Evolutionary conservation across 805 yeast species (phyloP).

Genomic region (Yarrowia alimentaria): DNA sequence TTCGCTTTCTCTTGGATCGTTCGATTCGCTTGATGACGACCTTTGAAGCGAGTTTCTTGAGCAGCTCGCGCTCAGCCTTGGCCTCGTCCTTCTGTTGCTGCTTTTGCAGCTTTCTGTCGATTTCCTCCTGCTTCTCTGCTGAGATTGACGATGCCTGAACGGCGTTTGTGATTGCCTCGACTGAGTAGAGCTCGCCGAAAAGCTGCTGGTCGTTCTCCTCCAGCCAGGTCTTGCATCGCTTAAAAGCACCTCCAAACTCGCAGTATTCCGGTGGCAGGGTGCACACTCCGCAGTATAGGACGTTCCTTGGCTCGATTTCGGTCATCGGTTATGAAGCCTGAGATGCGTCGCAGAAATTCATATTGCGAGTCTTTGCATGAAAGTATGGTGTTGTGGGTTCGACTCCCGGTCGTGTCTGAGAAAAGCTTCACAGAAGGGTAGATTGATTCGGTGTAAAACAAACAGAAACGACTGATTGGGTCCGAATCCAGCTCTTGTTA

Average conservation of each 20-base stretch:
- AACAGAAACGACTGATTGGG: too few relatives aligned
- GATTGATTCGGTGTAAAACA: background rate
- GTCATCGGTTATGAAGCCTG: slow-evolving; percentile 2
- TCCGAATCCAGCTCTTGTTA: too few relatives aligned
- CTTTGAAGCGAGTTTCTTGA: slow-evolving; percentile 73
- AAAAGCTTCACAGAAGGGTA: background rate
- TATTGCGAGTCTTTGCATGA: background rate
- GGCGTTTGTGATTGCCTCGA: slow-evolving; percentile 51
- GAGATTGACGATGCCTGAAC: slow-evolving; percentile 45
- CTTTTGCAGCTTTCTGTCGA: slow-evolving; percentile 77
- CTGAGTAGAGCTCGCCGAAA: slow-evolving; percentile 57
- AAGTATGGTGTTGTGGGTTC: slow-evolving; percentile 1
- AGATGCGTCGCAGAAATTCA: background rate
- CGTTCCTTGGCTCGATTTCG: slow-evolving; percentile 39
- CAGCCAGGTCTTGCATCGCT: slow-evolving; percentile 83
- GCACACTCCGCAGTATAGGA: slow-evolving; percentile 75
- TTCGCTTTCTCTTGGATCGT: slow-evolving; percentile 83
- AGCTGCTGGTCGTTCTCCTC: slow-evolving; percentile 56
- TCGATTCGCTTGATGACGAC: slow-evolving; percentile 83
- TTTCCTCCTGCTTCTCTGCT: slow-evolving; percentile 78
- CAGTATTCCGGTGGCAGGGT: slow-evolving; percentile 88
- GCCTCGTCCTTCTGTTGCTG: slow-evolving; percentile 71
- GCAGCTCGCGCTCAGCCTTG: slow-evolving; percentile 75
- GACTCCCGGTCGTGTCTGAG: background rate
- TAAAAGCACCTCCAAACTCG: slow-evolving; percentile 80